A percentile compares a stretch with the other conserved stretches of the same genome.
These are phyloP conservation scores for Candida qinlingensis DNA, from an alignment of 805 yeast genomes.

Conservation along the genomic window DNA sequence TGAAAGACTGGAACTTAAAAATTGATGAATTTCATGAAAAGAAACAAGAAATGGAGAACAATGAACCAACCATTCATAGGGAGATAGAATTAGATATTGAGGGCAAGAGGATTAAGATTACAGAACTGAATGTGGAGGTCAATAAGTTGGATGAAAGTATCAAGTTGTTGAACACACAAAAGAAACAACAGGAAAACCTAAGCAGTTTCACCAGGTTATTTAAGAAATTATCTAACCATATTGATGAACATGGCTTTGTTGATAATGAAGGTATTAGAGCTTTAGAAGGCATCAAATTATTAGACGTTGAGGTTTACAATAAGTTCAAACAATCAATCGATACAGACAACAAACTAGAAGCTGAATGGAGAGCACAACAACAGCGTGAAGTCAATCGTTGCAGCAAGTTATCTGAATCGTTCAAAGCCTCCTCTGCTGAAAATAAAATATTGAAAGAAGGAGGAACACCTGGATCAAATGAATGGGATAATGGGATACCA, in stretches of 20 bases:
- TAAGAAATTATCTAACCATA: slow-evolving; percentile 12
- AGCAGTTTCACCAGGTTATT: slow-evolving; percentile 14
- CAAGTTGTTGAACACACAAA: slow-evolving; percentile 8
- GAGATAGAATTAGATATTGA: slow-evolving; percentile 17
- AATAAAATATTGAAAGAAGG: slow-evolving; percentile 12
- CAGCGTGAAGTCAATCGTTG: slow-evolving; percentile 31
- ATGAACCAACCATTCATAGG: slow-evolving; percentile 14
- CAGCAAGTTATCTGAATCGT: slow-evolving; percentile 21
- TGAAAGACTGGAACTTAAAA: slow-evolving; percentile 29
- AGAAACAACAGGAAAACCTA: slow-evolving; percentile 18
- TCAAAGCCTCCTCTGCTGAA: slow-evolving; percentile 12
- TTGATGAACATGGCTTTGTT: slow-evolving; percentile 19
- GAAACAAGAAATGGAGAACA: slow-evolving; percentile 9
- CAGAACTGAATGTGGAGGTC: slow-evolving; percentile 9
- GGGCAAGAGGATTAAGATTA: slow-evolving; percentile 7
- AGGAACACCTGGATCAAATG: slow-evolving; percentile 1
- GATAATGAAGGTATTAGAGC: slow-evolving; percentile 20
- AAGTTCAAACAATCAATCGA: slow-evolving; percentile 25
- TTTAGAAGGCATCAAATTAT: slow-evolving; percentile 16
- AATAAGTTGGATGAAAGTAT: slow-evolving; percentile 17
- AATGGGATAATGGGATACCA: not conserved
- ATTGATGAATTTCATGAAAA: slow-evolving; percentile 23
- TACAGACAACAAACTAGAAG: slow-evolving; percentile 31
- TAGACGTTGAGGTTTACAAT: slow-evolving; percentile 9
- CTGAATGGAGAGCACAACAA: slow-evolving; percentile 35